Evolutionary conservation across 1,284 basidiomycete species (phyloP).

Genomic region (Fereydounia khargensis): DNA sequence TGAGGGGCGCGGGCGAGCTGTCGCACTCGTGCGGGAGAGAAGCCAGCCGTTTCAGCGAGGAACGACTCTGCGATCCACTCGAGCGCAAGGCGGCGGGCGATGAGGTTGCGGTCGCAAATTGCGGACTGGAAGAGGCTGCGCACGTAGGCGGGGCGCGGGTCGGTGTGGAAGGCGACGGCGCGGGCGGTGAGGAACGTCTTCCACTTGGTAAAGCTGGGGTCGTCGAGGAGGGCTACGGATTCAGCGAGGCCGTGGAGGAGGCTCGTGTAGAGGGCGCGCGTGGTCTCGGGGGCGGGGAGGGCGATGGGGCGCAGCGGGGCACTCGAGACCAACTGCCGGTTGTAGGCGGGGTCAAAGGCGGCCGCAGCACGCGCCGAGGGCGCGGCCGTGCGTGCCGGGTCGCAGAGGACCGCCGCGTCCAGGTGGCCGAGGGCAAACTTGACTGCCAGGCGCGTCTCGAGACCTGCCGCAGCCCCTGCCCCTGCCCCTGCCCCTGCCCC

Average conservation of each 20-base stretch:
- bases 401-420: too few species aligned
- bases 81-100: constrained; percentile 24
- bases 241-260: constrained; percentile 67
- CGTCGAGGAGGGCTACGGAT: too few species aligned
- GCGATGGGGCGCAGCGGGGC: constrained; percentile 70
- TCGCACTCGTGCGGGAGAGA: too few species aligned
- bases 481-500: too few species aligned
- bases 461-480: too few species aligned
- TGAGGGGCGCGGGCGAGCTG: too few species aligned
- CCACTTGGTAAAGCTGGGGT: constrained; percentile 20
- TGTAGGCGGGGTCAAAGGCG: constrained; percentile 71
- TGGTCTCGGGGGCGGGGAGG: constrained; percentile 62
- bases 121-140: constrained; percentile 27
- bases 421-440: constrained; percentile 20
- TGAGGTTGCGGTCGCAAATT: constrained; percentile 30
- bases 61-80: constrained; percentile 28
- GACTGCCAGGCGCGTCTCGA: too few species aligned
- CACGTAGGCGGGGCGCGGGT: constrained; percentile 17
- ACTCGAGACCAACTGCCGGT: constrained; percentile 69
- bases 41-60: constrained; percentile 26
- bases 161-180: constrained; percentile 13
- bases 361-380: constrained; percentile 63
- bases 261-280: constrained; percentile 63
- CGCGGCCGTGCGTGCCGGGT: too few species aligned
- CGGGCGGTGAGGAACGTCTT: constrained; percentile 27